A percentile compares a stretch with the other conserved stretches of the same genome.
Conservation (phyloP, 2,329 filamentous ascomycete species). For the Xylariomycetidae sp. region DNA sequence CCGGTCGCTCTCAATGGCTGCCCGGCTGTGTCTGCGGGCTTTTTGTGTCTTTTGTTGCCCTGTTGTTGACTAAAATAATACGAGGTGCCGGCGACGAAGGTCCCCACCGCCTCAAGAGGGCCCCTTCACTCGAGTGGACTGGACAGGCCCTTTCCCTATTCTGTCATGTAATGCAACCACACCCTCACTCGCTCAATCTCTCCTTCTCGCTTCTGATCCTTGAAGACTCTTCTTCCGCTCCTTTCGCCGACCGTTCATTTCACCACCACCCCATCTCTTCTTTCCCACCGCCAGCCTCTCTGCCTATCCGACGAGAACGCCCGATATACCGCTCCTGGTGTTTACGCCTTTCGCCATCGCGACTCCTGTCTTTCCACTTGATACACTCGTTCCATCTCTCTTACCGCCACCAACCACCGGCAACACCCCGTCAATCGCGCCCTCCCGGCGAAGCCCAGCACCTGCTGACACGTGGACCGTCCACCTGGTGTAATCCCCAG, state of each 20-base stretch:
- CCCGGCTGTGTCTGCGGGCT: background rate
- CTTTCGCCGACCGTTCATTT: background rate
- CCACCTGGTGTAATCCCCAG: too few relatives aligned
- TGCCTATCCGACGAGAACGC: too few relatives aligned
- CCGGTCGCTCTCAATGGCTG: background rate
- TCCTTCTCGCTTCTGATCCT: conserved; percentile 1
- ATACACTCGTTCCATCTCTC: too few relatives aligned
- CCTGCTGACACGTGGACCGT: too few relatives aligned
- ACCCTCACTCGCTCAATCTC: conserved; percentile 1
- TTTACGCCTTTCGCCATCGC: too few relatives aligned
- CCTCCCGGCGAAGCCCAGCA: too few relatives aligned
- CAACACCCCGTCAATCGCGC: too few relatives aligned
- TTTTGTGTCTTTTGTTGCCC: conserved; percentile 1
- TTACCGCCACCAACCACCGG: too few relatives aligned
- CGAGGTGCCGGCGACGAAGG: background rate
- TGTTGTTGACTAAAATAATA: conserved; percentile 5
- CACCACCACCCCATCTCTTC: background rate
- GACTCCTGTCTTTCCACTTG: too few relatives aligned
- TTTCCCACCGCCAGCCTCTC: too few relatives aligned
- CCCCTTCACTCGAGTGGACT: too few relatives aligned
- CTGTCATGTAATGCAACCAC: conserved; percentile 2
- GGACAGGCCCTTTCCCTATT: conserved; percentile 1
- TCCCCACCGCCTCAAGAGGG: background rate
- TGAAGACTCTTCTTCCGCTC: conserved; percentile 3
- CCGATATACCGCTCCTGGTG: too few relatives aligned